A percentile compares a stretch with the other conserved stretches of the same genome.
Evolutionary conservation across 192 early-diverging fungal genomes (phyloP).

Genomic region (Coemansia sp.): DNA sequence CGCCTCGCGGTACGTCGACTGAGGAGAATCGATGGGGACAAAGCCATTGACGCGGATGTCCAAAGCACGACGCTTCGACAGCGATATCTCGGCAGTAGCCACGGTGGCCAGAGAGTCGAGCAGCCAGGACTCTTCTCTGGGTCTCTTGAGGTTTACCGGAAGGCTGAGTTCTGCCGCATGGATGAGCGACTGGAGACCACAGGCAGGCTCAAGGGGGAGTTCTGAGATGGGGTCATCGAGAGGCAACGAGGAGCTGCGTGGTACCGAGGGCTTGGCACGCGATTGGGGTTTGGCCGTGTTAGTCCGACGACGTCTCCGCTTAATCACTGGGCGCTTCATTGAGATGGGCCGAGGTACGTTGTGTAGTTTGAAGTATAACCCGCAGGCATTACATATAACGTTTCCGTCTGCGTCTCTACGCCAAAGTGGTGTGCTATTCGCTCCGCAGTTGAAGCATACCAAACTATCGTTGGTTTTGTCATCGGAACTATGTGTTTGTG

Average conservation of each 20-base stretch:
- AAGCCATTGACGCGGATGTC: slow-evolving; percentile 4
- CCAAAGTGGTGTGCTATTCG: slow-evolving; percentile 71
- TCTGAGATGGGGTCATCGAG: slow-evolving; percentile 6
- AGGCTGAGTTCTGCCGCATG: slow-evolving; percentile 31
- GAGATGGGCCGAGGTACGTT: slow-evolving; percentile 68
- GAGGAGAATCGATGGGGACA: slow-evolving; percentile 4
- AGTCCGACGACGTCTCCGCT: slow-evolving; percentile 63
- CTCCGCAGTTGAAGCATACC: slow-evolving; percentile 70
- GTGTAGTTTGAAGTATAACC: slow-evolving; percentile 85
- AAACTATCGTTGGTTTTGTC: not conserved
- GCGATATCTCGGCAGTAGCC: slow-evolving; percentile 37
- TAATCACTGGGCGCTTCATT: slow-evolving; percentile 67
- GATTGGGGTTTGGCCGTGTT: slow-evolving; percentile 4
- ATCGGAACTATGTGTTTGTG: not conserved
- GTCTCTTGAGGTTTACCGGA: slow-evolving; percentile 7
- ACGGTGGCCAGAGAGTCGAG: slow-evolving; percentile 48
- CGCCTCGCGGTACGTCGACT: slow-evolving; percentile 32
- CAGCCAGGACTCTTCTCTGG: not conserved
- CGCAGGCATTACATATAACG: slow-evolving; percentile 88
- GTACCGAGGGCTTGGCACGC: not conserved
- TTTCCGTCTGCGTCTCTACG: slow-evolving; percentile 67
- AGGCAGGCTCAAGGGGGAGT: not conserved
- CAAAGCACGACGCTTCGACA: slow-evolving; percentile 22
- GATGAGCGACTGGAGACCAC: slow-evolving; percentile 42
- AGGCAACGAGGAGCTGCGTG: slow-evolving; percentile 44